phyloP scores from a whole-genome alignment of 768 basidiomycete genomes.

The Hygrocybe coccinea region DNA sequence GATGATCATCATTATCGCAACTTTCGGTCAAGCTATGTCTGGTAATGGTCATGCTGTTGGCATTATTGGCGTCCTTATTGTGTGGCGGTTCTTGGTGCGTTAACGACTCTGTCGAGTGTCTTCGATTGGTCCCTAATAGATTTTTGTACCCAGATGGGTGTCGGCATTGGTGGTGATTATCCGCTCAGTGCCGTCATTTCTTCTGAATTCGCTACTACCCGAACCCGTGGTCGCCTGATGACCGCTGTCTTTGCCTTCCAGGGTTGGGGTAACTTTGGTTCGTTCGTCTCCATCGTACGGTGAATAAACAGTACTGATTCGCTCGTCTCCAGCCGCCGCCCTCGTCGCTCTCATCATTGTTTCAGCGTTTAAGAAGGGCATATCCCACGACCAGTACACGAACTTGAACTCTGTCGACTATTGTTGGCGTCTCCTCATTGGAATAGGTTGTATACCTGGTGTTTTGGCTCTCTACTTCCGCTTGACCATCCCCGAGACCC shows the following conservation, averaged over 20 bases:
- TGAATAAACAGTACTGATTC: neutral
- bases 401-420: constrained; percentile 56
- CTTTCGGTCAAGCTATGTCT: constrained; percentile 75
- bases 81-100: constrained; percentile 74
- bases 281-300: constrained; percentile 17
- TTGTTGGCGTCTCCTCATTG: constrained; percentile 85
- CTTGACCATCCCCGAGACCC: constrained; percentile 88
- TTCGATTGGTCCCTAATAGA: constrained; percentile 2
- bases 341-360: constrained; percentile 62
- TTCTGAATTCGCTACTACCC: constrained; percentile 80
- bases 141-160: constrained; percentile 48
- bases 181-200: constrained; percentile 82
- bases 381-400: constrained; percentile 40
- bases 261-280: constrained; percentile 82
- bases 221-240: constrained; percentile 81
- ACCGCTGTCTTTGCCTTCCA: constrained; percentile 82
- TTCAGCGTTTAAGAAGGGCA: constrained; percentile 58
- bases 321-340: constrained; percentile 45
- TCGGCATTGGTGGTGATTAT: constrained; percentile 89
- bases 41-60: constrained; percentile 61
- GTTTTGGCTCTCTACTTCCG: constrained; percentile 85
- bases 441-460: constrained; percentile 80
- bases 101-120: neutral
- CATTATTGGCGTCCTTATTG: constrained; percentile 71
- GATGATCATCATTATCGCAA: constrained; percentile 76